Percentiles rank a stretch among this genome's conserved stretches.
Conservation (phyloP, 495 filamentous ascomycete species). For the Aspergillus funiculosus region DNA sequence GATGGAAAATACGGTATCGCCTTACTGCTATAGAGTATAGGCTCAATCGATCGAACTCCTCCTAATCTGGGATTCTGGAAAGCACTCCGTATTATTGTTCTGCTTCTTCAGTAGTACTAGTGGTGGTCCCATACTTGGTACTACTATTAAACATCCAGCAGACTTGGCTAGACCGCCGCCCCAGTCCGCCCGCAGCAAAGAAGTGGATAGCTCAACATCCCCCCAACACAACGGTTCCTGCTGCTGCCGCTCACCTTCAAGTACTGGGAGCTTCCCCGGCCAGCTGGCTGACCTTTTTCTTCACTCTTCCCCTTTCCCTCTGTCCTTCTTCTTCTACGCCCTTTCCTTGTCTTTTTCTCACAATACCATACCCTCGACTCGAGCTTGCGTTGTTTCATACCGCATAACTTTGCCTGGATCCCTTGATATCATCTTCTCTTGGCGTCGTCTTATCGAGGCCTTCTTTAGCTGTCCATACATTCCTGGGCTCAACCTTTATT, state of each 20-base stretch:
- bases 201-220: conserved; percentile 17
- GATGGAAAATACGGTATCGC: too few relatives aligned
- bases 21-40: too few relatives aligned
- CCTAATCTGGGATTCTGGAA: too few relatives aligned
- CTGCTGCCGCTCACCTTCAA: conserved; percentile 13
- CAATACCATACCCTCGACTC: not conserved
- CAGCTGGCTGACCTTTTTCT: conserved; percentile 5
- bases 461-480: conserved; percentile 14
- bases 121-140: conserved; percentile 8
- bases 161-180: conserved; percentile 23
- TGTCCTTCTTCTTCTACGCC: conserved; percentile 9
- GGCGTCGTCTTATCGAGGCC: too few relatives aligned
- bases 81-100: too few relatives aligned
- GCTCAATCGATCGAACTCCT: too few relatives aligned
- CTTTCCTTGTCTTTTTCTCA: not conserved
- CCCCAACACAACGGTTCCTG: conserved; percentile 23
- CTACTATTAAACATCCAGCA: conserved; percentile 13
- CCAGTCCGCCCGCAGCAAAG: conserved; percentile 11
- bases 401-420: not conserved
- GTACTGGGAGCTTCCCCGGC: conserved; percentile 17
- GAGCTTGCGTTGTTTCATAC: not conserved
- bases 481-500: conserved; percentile 10
- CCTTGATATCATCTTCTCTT: conserved; percentile 5
- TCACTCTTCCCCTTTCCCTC: conserved; percentile 6
- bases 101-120: too few relatives aligned